Conservation (phyloP, 2,329 filamentous ascomycete genomes). For the Byssothecium circinans region DNA sequence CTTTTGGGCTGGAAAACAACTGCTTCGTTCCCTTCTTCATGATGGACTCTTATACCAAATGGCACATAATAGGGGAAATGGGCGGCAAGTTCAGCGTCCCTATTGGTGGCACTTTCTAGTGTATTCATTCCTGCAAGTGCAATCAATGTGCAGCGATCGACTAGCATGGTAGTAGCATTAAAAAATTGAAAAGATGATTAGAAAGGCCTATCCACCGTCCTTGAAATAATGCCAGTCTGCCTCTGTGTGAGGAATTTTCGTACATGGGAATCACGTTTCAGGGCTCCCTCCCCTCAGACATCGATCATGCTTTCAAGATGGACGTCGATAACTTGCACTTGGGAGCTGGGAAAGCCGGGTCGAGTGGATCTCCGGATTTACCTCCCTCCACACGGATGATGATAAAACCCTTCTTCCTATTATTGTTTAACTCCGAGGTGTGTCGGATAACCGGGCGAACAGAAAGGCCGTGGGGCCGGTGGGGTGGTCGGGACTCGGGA, state of each 20-base stretch:
- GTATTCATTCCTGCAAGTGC: background rate
- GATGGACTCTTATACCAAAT: conserved; percentile 10
- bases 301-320: no score
- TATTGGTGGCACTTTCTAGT: conserved; percentile 1
- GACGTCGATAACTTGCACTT: no score
- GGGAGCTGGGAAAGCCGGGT: no score
- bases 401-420: background rate
- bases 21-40: conserved; percentile 2
- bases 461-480: background rate
- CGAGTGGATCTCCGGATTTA: no score
- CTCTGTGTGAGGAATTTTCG: background rate
- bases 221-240: background rate
- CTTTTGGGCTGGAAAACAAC: background rate
- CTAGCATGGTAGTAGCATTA: conserved; percentile 7
- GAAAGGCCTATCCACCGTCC: background rate
- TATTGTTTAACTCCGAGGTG: background rate
- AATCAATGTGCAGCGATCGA: background rate
- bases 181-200: conserved; percentile 9
- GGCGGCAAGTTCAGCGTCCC: background rate
- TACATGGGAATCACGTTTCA: no score
- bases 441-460: background rate
- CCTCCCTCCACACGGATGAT: no score
- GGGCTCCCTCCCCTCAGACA: no score
- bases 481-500: background rate
- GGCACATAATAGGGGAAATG: conserved; percentile 9